Percentiles rank a stretch among this genome's conserved stretches.
Evolutionary conservation across 768 basidiomycete species (phyloP).

Genomic region (Hygrophoropsis aurantiaca): DNA sequence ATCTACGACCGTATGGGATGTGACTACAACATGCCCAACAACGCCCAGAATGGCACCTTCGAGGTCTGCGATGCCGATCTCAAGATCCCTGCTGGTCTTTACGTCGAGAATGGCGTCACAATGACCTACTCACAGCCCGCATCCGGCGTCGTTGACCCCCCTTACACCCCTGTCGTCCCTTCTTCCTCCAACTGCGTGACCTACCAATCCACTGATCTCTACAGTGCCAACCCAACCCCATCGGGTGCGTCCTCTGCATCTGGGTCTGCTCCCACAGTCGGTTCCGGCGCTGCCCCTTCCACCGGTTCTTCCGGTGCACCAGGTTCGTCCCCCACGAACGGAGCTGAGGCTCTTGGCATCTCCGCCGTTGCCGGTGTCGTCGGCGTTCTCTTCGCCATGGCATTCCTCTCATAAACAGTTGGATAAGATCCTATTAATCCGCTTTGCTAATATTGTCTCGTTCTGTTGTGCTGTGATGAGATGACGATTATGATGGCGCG

Average conservation of each 20-base stretch:
- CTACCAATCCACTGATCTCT: conserved; percentile 36
- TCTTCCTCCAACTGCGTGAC: conserved; percentile 46
- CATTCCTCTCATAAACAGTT: conserved; percentile 31
- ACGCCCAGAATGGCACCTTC: conserved; percentile 58
- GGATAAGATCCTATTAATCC: no score
- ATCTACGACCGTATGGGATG: conserved; percentile 76
- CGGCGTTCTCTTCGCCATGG: conserved; percentile 33
- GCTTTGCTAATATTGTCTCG: no score
- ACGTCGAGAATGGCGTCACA: conserved; percentile 38
- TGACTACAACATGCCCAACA: conserved; percentile 67
- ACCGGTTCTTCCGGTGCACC: conserved; percentile 17
- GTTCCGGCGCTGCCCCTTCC: neutral
- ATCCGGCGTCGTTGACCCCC: conserved; percentile 43
- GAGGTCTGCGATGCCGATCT: conserved; percentile 67
- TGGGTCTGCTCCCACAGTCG: no score
- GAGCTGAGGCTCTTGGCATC: conserved; percentile 21
- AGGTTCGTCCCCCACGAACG: conserved; percentile 12
- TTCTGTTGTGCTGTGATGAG: no score
- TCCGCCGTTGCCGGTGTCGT: conserved; percentile 31
- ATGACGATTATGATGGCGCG: no score
- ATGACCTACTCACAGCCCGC: conserved; percentile 47
- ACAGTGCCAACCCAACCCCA: conserved; percentile 19
- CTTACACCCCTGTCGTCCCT: conserved; percentile 40
- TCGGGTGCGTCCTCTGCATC: neutral
- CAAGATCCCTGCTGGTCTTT: conserved; percentile 58